Percentiles rank a stretch among this genome's conserved stretches.
phyloP scores from a whole-genome alignment of 2,329 filamentous ascomycete genomes.

The Daldinia sp. region DNA sequence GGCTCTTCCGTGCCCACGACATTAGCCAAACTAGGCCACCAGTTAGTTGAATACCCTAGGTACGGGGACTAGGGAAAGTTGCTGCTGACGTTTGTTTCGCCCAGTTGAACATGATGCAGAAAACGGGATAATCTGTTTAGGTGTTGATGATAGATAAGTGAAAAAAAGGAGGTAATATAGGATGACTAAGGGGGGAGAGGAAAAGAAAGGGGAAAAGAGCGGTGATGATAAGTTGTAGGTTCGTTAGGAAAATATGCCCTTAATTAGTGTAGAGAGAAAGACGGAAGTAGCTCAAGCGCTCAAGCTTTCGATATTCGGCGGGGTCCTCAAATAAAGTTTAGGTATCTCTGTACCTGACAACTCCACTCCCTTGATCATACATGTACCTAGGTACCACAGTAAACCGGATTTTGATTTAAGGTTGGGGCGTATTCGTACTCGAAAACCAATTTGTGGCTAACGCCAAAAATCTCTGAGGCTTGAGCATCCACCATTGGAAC shows the following conservation, averaged over 20 bases:
- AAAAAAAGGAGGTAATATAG: constrained; percentile 20
- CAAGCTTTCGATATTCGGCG: constrained; percentile 42
- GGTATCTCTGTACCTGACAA: neutral
- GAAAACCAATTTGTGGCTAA: constrained; percentile 2
- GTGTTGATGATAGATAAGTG: constrained; percentile 34
- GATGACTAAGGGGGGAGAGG: constrained; percentile 1
- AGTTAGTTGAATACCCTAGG: constrained; percentile 45
- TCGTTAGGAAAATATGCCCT: constrained; percentile 11
- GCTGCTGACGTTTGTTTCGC: constrained; percentile 84
- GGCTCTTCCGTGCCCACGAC: constrained; percentile 97
- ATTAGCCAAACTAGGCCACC: constrained; percentile 69
- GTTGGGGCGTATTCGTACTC: constrained; percentile 1
- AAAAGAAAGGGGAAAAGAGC: constrained; percentile 34
- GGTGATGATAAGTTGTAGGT: constrained; percentile 37
- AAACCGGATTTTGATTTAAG: constrained; percentile 3
- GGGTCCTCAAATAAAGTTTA: constrained; percentile 43
- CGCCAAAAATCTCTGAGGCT: neutral
- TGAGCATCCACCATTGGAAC: constrained; percentile 3
- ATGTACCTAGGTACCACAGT: neutral
- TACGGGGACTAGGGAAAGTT: constrained; percentile 39
- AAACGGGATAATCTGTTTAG: constrained; percentile 12
- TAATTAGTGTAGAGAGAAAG: constrained; percentile 14
- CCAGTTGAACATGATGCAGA: constrained; percentile 85
- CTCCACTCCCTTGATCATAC: neutral
- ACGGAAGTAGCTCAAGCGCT: constrained; percentile 36